Conservation (phyloP, 2,329 filamentous ascomycete species). For the Penicillium palitans region DNA sequence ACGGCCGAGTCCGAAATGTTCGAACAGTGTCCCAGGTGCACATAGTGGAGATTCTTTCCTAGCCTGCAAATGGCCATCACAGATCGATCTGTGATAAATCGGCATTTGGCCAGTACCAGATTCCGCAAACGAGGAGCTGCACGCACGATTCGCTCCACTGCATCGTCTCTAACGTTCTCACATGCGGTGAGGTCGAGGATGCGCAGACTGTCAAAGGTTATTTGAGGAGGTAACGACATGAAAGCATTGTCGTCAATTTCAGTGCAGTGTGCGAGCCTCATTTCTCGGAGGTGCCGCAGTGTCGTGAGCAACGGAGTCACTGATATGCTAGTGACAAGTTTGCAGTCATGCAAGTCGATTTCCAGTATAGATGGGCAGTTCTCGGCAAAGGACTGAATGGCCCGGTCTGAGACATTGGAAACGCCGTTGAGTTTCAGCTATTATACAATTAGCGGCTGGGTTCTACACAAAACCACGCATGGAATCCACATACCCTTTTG, state of each 20-base stretch:
- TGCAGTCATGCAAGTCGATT: slow-evolving; percentile 89
- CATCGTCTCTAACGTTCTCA: slow-evolving; percentile 76
- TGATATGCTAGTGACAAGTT: slow-evolving; percentile 75
- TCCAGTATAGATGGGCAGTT: slow-evolving; percentile 93
- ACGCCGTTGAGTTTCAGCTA: slow-evolving; percentile 95
- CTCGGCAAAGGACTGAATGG: slow-evolving; percentile 80
- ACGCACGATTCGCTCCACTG: slow-evolving; percentile 83
- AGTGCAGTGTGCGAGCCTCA: slow-evolving; percentile 81
- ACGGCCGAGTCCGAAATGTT: slow-evolving; percentile 90
- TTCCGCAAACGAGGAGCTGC: slow-evolving; percentile 87
- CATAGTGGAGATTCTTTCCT: slow-evolving; percentile 94
- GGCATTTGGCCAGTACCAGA: slow-evolving; percentile 90
- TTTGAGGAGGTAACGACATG: slow-evolving; percentile 64
- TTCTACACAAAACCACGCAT: neutral
- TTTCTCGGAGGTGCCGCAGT: slow-evolving; percentile 81
- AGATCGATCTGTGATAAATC: slow-evolving; percentile 84
- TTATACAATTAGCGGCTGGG: neutral
- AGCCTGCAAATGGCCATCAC: slow-evolving; percentile 84
- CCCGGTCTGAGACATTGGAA: slow-evolving; percentile 75
- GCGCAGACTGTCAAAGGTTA: slow-evolving; percentile 79
- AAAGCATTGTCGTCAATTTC: slow-evolving; percentile 88
- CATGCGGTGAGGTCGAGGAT: slow-evolving; percentile 95
- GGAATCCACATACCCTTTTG: slow-evolving; percentile 67
- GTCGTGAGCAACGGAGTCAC: slow-evolving; percentile 77
- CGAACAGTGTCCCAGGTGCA: slow-evolving; percentile 90